A percentile compares a stretch with the other conserved stretches of the same genome.
Conservation (phyloP, 768 basidiomycete species). For the Hortiboletus campestris region DNA sequence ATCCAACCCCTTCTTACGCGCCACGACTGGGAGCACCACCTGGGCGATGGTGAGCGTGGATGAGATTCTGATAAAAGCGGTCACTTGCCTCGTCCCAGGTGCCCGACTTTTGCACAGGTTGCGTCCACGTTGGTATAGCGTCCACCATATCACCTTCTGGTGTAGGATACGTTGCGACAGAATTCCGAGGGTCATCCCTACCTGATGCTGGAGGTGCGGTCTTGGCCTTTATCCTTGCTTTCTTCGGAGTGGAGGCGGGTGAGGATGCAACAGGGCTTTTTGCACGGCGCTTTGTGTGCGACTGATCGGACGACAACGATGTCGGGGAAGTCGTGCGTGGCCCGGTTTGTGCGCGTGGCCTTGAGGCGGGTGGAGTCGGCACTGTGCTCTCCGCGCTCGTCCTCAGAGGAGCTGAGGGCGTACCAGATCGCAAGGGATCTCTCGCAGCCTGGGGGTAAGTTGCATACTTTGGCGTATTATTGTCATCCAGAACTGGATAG, state of each 20-base stretch:
- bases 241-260: constrained; percentile 40
- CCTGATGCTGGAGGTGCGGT: constrained; percentile 31
- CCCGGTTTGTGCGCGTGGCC: constrained; percentile 18
- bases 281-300: constrained; percentile 43
- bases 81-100: constrained; percentile 81
- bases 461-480: constrained; percentile 42
- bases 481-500: constrained; percentile 34
- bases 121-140: constrained; percentile 83
- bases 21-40: constrained; percentile 84
- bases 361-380: constrained; percentile 34
- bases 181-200: constrained; percentile 49
- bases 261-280: constrained; percentile 47
- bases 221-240: constrained; percentile 36
- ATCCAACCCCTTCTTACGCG: constrained; percentile 77
- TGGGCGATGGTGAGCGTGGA: constrained; percentile 28
- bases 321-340: constrained; percentile 31
- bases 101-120: constrained; percentile 61
- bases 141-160: constrained; percentile 56
- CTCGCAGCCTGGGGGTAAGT: constrained; percentile 37
- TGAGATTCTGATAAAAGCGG: background rate
- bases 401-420: constrained; percentile 39
- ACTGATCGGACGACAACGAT: constrained; percentile 29
- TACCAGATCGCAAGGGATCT: constrained; percentile 42
- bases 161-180: constrained; percentile 68
- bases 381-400: constrained; percentile 41